Base-by-base conservation (phyloP, 2,329 filamentous ascomycete genomes). In the Colletotrichum lentis region DNA sequence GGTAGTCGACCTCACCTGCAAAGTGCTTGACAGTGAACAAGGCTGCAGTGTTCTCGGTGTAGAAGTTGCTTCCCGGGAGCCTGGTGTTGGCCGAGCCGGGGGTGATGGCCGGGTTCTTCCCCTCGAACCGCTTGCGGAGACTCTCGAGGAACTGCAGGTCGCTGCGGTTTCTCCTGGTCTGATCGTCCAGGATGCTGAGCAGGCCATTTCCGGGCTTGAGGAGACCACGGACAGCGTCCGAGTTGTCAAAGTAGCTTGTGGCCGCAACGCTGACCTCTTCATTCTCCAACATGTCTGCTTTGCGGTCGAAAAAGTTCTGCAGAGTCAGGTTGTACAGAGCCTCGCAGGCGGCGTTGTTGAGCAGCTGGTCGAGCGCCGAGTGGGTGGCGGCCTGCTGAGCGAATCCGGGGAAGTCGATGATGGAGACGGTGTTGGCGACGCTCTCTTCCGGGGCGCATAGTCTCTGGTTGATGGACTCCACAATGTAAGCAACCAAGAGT, bases 201-300 rank as follows among this genome's bases (percentile, higher is more conserved):
- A 99, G 83, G 52, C 96, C 96, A 74, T 98, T 98, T 31, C 94
- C 93, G 64, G 93, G 86, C 81, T 98, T 99, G 63, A 99, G 83
- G 39, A 99, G 85, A 14, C 94, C 95, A 74, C 92, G 93, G 69
- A 97, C 94, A 11, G 95, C 94, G 77, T 98, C 96, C 0, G 92
- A 94, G 78, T 98, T 99, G 79, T 99, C 96, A 73, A 97, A 99
- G 79, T 98, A 99, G 81, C 93, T 97, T 0, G 95, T 97, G 0
- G 94, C 90, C 2, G 94, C 87, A 3, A 99, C 93, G 39, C 85
- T 89, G 43, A 99, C 93, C 77, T 99, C 96, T 77, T 99, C 96
- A 1, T 91, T 94, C 76, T 99, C 96, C 24, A 99, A 85, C 80
- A 97, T 88, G 70, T 98, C 95, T 0, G 94, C 94, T 78, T 96